Percentiles rank a stretch among this genome's conserved stretches.
phyloP scores from a whole-genome alignment of 2,329 filamentous ascomycete genomes.

The Colletotrichum nymphaeae region DNA sequence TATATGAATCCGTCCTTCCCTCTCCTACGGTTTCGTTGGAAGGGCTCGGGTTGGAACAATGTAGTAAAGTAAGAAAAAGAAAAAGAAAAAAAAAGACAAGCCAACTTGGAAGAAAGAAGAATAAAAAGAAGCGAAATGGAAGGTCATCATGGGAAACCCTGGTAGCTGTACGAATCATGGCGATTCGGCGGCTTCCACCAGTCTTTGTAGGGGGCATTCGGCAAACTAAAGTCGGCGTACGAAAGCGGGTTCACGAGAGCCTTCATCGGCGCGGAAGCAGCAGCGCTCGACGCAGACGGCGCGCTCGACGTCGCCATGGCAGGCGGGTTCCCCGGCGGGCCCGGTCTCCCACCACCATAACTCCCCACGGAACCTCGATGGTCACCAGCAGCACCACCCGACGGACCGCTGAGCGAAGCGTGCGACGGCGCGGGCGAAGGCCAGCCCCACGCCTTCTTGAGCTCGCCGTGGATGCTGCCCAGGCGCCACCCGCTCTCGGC shows the following conservation, averaged over 20 bases:
- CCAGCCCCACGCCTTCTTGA: slow-evolving; percentile 85
- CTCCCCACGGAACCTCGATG: slow-evolving; percentile 18
- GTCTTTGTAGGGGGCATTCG: slow-evolving; percentile 82
- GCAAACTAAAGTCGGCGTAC: slow-evolving; percentile 80
- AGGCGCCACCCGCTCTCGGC: slow-evolving; percentile 84
- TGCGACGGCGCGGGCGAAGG: slow-evolving; percentile 8
- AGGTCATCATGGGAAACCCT: slow-evolving; percentile 26
- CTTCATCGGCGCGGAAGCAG: slow-evolving; percentile 41
- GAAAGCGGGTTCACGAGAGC: slow-evolving; percentile 75
- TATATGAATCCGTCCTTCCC: background rate
- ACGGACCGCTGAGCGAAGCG: background rate
- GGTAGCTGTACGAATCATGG: slow-evolving; percentile 30
- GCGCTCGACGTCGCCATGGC: slow-evolving; percentile 35
- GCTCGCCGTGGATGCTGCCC: slow-evolving; percentile 75
- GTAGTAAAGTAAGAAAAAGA: background rate
- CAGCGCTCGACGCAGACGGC: slow-evolving; percentile 43
- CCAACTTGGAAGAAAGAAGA: background rate
- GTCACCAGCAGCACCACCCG: slow-evolving; percentile 12
- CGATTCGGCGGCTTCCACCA: slow-evolving; percentile 81
- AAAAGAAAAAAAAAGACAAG: background rate
- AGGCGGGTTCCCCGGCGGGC: slow-evolving; percentile 10
- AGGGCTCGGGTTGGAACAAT: background rate
- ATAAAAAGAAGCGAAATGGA: background rate
- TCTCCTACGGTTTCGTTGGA: background rate
- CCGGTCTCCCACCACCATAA: background rate